Conservation (phyloP, 2,329 filamentous ascomycete species). For the Celoporthe dispersa region DNA sequence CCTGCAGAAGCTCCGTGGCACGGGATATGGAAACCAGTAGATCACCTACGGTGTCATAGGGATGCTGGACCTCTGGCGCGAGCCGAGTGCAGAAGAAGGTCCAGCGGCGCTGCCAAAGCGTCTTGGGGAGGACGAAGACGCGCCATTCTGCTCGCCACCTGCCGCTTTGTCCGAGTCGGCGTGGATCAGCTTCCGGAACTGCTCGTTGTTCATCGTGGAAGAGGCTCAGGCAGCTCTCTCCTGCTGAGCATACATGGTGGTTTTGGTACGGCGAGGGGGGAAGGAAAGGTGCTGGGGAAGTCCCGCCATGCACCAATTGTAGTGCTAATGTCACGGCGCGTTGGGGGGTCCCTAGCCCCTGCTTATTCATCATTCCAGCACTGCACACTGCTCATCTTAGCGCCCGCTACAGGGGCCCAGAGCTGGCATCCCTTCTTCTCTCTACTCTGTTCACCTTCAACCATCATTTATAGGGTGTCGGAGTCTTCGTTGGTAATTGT, state of each 20-base stretch:
- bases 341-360: background rate
- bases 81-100: conserved; percentile 65
- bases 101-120: conserved; percentile 34
- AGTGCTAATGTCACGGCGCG: background rate
- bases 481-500: background rate
- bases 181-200: conserved; percentile 82
- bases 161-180: conserved; percentile 48
- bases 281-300: background rate
- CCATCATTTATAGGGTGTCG: background rate
- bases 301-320: background rate
- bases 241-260: background rate
- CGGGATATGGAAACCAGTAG: background rate
- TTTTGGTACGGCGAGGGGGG: background rate
- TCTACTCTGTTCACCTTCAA: background rate
- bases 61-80: conserved; percentile 77
- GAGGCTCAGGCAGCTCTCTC: background rate
- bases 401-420: background rate
- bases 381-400: background rate
- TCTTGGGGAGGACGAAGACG: conserved; percentile 42
- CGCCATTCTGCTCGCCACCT: conserved; percentile 48
- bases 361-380: background rate
- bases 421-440: background rate
- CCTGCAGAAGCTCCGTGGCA: background rate
- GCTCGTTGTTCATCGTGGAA: conserved; percentile 86
- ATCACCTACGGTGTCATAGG: conserved; percentile 86